Evolutionary conservation across 169 alveolate species (phyloP).

Genomic region (Plasmodium billcollinsi): DNA sequence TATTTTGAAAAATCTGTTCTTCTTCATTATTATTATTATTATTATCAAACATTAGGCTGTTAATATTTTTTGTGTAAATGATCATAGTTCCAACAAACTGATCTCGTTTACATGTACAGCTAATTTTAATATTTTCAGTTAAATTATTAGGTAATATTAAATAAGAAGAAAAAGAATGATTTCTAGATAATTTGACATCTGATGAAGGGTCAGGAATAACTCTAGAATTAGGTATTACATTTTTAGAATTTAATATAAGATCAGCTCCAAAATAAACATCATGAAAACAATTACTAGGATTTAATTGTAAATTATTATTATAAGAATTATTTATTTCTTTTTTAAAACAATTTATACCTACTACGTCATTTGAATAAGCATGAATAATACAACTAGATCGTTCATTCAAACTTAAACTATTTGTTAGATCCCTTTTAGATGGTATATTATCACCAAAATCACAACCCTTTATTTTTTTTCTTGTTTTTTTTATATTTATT

Average conservation of each 20-base stretch:
- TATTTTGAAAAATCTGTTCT: neutral
- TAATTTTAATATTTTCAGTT: slow-evolving; percentile 22
- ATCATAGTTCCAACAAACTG: slow-evolving; percentile 24
- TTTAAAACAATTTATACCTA: slow-evolving; percentile 62
- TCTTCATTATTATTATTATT: neutral
- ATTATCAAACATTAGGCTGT: neutral
- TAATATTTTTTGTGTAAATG: slow-evolving; percentile 21
- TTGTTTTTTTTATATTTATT: slow-evolving; percentile 36
- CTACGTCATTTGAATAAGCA: slow-evolving; percentile 52
- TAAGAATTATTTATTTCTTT: slow-evolving; percentile 18
- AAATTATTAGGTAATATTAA: slow-evolving; percentile 28
- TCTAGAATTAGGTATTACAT: slow-evolving; percentile 65
- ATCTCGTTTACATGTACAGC: slow-evolving; percentile 38
- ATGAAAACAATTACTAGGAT: slow-evolving; percentile 61
- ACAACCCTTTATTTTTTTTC: slow-evolving; percentile 63
- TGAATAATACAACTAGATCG: slow-evolving; percentile 18
- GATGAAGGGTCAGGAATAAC: slow-evolving; percentile 50
- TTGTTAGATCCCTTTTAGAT: slow-evolving; percentile 28
- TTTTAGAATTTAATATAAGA: slow-evolving; percentile 18
- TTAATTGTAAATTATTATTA: slow-evolving; percentile 12
- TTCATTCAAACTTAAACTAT: slow-evolving; percentile 16
- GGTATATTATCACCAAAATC: slow-evolving; percentile 53
- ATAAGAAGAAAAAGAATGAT: slow-evolving; percentile 56
- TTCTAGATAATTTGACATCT: slow-evolving; percentile 31
- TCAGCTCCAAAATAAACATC: slow-evolving; percentile 43